Evolutionary conservation across 2,329 filamentous ascomycete genomes (phyloP).

Genomic region (Lachnellula willkommii): DNA sequence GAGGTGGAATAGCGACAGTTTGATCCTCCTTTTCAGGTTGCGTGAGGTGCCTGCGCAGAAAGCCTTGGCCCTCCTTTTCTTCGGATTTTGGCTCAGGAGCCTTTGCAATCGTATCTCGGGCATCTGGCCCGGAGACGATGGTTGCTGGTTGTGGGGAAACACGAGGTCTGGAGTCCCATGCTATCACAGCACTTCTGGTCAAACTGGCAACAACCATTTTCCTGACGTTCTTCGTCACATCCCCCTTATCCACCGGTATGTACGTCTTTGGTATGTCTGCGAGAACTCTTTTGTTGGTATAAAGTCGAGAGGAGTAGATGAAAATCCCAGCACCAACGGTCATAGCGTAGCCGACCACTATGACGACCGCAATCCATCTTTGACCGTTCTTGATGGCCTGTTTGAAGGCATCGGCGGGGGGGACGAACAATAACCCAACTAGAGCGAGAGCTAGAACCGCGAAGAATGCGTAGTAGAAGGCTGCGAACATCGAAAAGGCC

Average conservation of each 20-base stretch:
- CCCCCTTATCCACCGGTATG: conserved; percentile 79
- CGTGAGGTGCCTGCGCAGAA: conserved; percentile 5
- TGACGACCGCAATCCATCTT: conserved; percentile 76
- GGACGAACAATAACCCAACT: conserved; percentile 68
- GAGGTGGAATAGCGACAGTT: conserved; percentile 19
- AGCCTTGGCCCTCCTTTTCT: conserved; percentile 4
- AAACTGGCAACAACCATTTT: conserved; percentile 69
- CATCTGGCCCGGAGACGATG: conserved; percentile 27
- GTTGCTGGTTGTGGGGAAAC: conserved; percentile 37
- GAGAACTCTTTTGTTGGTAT: conserved; percentile 75
- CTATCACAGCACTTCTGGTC: conserved; percentile 71
- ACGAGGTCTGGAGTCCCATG: conserved; percentile 70
- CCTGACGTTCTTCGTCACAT: conserved; percentile 69
- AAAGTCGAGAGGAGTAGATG: conserved; percentile 78
- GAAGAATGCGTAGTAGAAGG: conserved; percentile 78
- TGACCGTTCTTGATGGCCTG: conserved; percentile 64
- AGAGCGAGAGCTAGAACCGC: conserved; percentile 69
- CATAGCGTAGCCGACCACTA: conserved; percentile 69
- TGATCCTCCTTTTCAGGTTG: conserved; percentile 17
- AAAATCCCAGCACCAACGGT: conserved; percentile 66
- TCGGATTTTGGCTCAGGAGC: conserved; percentile 11
- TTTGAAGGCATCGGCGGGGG: conserved; percentile 74
- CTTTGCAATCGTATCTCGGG: conserved; percentile 22
- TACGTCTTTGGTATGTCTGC: conserved; percentile 80
- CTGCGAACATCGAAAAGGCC: conserved; percentile 52